These are phyloP conservation scores for Aphanomyces astaci DNA, from an alignment of 352 stramenopile genomes.

Conservation along the genomic window DNA sequence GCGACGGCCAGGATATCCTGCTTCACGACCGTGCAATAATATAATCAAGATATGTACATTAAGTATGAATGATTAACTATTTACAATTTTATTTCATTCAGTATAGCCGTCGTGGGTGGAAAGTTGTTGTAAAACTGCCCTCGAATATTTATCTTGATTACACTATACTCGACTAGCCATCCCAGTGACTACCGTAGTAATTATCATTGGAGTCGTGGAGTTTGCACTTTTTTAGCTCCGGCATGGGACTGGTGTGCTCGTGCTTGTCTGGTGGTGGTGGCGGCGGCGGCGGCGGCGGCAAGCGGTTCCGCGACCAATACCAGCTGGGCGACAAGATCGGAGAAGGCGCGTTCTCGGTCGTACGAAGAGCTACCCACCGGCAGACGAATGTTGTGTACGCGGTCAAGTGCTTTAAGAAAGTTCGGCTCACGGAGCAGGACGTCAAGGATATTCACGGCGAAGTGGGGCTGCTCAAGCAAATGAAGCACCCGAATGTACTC, in stretches of 20 bases:
- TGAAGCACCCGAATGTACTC: conserved; percentile 86
- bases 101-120: background rate
- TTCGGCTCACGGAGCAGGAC: conserved; percentile 39
- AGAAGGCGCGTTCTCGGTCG: conserved; percentile 49
- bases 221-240: background rate
- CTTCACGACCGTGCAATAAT: background rate
- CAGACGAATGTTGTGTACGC: conserved; percentile 39
- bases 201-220: background rate
- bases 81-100: background rate
- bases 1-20: background rate
- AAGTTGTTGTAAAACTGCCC: background rate
- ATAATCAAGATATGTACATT: background rate
- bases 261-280: background rate
- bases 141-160: background rate
- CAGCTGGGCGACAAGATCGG: conserved; percentile 48
- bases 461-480: conserved; percentile 62
- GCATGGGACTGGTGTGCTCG: background rate
- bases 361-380: conserved; percentile 42
- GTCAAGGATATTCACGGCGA: conserved; percentile 61
- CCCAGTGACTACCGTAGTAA: background rate
- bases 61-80: background rate
- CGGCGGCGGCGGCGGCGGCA: background rate
- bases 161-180: background rate
- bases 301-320: conserved; percentile 51
- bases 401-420: conserved; percentile 58